Evolutionary conservation across 305 asterid species (phyloP).

Genomic region (Fraxinus floribunda): DNA sequence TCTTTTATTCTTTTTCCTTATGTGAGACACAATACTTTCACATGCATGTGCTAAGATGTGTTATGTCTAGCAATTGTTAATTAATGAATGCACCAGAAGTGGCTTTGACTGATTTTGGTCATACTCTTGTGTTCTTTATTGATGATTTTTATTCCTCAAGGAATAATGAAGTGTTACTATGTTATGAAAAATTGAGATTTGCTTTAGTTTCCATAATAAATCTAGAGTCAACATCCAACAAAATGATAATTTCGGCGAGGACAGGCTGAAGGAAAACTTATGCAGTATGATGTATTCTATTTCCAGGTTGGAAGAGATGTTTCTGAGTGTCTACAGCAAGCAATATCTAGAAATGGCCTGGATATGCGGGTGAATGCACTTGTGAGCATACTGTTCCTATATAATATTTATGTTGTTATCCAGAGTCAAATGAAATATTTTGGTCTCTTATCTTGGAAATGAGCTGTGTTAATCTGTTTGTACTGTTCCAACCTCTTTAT

Average conservation of each 20-base stretch:
- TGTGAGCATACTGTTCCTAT: slow-evolving; percentile 41
- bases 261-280: background rate
- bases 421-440: background rate
- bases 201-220: background rate
- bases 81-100: background rate
- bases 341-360: slow-evolving; percentile 59
- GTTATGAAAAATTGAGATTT: background rate
- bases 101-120: background rate
- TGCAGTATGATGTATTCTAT: slow-evolving; percentile 1
- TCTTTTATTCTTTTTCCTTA: background rate
- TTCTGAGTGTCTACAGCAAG: slow-evolving; percentile 65
- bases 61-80: background rate
- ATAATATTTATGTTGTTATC: background rate
- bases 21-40: background rate
- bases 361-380: slow-evolving; percentile 73
- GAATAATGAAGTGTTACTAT: background rate
- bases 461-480: background rate
- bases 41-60: background rate
- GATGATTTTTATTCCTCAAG: background rate
- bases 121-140: background rate
- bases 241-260: background rate
- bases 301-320: slow-evolving; percentile 72
- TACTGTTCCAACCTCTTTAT: background rate
- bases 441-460: background rate
- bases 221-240: background rate